Evolutionary conservation across 1,139 yeast genomes (phyloP).

Genomic region (Protomyces macrosporus): DNA sequence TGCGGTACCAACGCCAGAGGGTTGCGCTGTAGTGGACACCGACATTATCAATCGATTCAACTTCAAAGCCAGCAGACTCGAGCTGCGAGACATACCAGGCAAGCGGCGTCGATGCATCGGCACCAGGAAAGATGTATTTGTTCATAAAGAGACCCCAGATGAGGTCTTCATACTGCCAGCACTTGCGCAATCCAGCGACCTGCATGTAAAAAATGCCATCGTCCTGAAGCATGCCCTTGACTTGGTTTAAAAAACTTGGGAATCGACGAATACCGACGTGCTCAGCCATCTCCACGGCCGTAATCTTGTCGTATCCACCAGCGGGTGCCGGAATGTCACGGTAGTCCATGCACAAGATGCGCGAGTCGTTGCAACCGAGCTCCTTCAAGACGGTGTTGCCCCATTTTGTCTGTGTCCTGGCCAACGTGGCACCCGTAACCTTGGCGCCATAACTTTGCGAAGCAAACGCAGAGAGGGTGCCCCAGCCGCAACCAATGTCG

Average conservation of each 20-base stretch:
- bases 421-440: conserved; percentile 85
- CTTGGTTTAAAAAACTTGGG: conserved; percentile 67
- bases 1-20: conserved; percentile 90
- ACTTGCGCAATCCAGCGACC: conserved; percentile 84
- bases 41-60: conserved; percentile 75
- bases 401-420: conserved; percentile 87
- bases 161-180: conserved; percentile 92
- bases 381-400: conserved; percentile 66
- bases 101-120: conserved; percentile 92
- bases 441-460: conserved; percentile 77
- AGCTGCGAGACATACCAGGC: conserved; percentile 72
- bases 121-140: conserved; percentile 95
- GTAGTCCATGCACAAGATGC: conserved; percentile 78
- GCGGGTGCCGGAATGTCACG: conserved; percentile 80
- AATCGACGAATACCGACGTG: conserved; percentile 92
- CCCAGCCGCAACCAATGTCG: conserved; percentile 96
- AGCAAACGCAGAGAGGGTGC: conserved; percentile 81
- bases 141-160: conserved; percentile 95
- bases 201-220: conserved; percentile 85
- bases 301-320: conserved; percentile 78
- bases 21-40: conserved; percentile 93
- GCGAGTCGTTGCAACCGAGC: conserved; percentile 62
- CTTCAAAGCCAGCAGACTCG: conserved; percentile 83
- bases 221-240: conserved; percentile 79
- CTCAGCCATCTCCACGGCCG: conserved; percentile 93